Base-by-base conservation (phyloP, 768 basidiomycete genomes). In the Lentinula guzmanii region DNA sequence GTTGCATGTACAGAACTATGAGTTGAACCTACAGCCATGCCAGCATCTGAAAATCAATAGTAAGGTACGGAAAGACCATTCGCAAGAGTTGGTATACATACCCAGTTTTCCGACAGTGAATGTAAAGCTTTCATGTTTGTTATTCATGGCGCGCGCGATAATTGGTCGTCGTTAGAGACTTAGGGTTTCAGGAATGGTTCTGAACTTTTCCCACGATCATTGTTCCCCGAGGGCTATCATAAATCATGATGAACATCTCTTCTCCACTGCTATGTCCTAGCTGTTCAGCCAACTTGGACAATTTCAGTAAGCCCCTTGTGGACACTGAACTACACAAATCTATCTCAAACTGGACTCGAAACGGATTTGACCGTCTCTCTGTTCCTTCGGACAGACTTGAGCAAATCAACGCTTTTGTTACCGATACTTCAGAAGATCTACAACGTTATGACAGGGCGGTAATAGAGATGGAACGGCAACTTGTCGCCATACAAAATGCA, bases 61-160 rank as follows among this genome's bases (percentile, higher is more conserved):
- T 33, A 43, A 63, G 63, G 61, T 60, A 55, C 24, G 58, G 45
- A 51, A 21, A 48, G n/a, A 45, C 35, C 52, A 46, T 18, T 39
- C 18, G 21, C 9, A 33, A 16, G 56, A 33, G 45, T 46, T 43
- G 5, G n/a, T 34, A 41, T 1, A 77, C 86, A 66, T 71, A 93
- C 94, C 94, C 52, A 97, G 88, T 78, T 98, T 98, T 59, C 95
- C 95, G 9, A 98, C 91, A 0, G 95, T 97, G 66, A 97, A 98
- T 16, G 84, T 93, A 70, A 91, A 92, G 72, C 86, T 88, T 48
- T 91, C 90, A 13, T 60, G 59, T 8, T 28, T 18, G 11, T 52
- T 52, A 21, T 60, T 50, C 51, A 60, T 60, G n/a, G 34, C 46
- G 24, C 42, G 53, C 53, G 55, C 28, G 41, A 43, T 56, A 18